Percentiles rank a stretch among this genome's conserved stretches.
Conservation (phyloP, 768 basidiomycete species). For the Termitomyces sp. region DNA sequence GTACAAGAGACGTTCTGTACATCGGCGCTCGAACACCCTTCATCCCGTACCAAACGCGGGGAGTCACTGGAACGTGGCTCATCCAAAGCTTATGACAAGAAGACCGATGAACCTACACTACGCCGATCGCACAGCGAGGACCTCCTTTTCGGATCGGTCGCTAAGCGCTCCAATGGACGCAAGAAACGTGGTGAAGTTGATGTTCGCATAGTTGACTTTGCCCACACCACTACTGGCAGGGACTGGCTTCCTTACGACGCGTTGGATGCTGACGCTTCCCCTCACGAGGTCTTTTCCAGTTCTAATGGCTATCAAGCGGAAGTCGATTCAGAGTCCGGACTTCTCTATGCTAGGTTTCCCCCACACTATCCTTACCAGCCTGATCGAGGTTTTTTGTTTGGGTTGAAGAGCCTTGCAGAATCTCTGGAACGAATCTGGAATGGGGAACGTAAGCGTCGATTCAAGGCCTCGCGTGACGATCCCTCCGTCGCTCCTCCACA, state of each 20-base stretch:
- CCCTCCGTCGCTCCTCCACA: conserved; percentile 40
- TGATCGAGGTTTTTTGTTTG: conserved; percentile 92
- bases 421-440: conserved; percentile 86
- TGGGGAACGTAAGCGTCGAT: conserved; percentile 69
- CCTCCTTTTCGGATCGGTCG: conserved; percentile 61
- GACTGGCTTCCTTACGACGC: conserved; percentile 78
- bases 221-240: conserved; percentile 92
- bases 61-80: conserved; percentile 67
- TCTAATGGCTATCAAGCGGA: conserved; percentile 79
- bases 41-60: conserved; percentile 69
- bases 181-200: conserved; percentile 88
- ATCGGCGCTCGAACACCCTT: conserved; percentile 58
- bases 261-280: conserved; percentile 33
- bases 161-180: conserved; percentile 58
- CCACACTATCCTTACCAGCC: conserved; percentile 87
- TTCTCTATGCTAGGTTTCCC: conserved; percentile 90
- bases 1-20: conserved; percentile 73
- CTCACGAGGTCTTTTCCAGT: conserved; percentile 49
- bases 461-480: conserved; percentile 61
- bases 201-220: conserved; percentile 97
- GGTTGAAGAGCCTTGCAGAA: conserved; percentile 75
- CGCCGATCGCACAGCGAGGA: conserved; percentile 83
- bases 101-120: conserved; percentile 43
- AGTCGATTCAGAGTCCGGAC: conserved; percentile 77
- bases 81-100: conserved; percentile 38